Conservation (phyloP, 371 early-diverging fungal species). For the Batrachochytrium dendrobatidis region DNA sequence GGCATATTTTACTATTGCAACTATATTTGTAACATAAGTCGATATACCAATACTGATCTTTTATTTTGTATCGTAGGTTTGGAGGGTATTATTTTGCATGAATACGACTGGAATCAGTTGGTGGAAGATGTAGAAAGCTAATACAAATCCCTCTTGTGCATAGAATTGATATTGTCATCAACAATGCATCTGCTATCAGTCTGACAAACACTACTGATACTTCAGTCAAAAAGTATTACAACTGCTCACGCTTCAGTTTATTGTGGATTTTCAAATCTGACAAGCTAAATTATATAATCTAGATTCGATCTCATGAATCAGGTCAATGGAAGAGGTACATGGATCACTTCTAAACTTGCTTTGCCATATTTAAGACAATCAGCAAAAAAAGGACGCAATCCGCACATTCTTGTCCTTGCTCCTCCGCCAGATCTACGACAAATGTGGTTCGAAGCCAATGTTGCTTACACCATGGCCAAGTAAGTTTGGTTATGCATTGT, state of each 20-base stretch:
- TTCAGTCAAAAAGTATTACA: constrained; percentile 51
- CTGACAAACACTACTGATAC: constrained; percentile 58
- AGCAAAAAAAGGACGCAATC: constrained; percentile 40
- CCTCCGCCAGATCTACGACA: constrained; percentile 64
- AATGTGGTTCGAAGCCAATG: constrained; percentile 61
- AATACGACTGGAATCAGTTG: too few relatives aligned
- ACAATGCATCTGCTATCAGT: constrained; percentile 69
- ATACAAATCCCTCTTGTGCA: too few relatives aligned
- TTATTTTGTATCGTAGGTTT: neutral
- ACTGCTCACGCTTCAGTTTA: neutral
- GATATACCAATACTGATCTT: too few relatives aligned
- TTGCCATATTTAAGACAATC: constrained; percentile 60
- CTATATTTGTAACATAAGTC: neutral
- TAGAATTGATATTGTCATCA: constrained; percentile 72
- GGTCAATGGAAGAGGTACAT: constrained; percentile 76
- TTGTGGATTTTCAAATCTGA: neutral
- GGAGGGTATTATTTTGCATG: neutral
- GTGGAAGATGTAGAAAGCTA: too few relatives aligned
- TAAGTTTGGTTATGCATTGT: constrained; percentile 23
- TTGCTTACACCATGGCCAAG: constrained; percentile 73
- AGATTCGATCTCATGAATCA: constrained; percentile 64
- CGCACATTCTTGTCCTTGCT: constrained; percentile 65
- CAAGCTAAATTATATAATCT: neutral
- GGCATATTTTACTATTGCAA: neutral
- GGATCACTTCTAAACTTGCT: constrained; percentile 64